Percentiles rank a stretch among this genome's conserved stretches.
Evolutionary conservation across 2,329 filamentous ascomycete genomes (phyloP).

Genomic region (Pseudofabraea citricarpa): DNA sequence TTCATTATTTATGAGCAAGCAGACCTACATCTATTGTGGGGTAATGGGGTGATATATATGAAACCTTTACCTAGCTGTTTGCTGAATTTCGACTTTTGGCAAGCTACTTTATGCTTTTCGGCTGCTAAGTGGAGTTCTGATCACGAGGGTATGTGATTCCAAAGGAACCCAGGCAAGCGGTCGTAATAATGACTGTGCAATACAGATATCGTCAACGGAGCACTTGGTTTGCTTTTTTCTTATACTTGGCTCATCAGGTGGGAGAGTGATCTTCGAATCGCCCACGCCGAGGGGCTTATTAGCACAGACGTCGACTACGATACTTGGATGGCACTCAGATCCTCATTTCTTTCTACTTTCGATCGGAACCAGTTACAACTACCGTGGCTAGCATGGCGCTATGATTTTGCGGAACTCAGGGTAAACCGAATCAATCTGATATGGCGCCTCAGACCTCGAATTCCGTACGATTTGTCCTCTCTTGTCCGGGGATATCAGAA

Average conservation of each 20-base stretch:
- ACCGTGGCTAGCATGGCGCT: no score
- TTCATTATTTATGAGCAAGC: conserved; percentile 30
- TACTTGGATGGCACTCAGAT: conserved; percentile 22
- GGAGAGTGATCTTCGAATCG: conserved; percentile 32
- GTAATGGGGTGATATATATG: conserved; percentile 23
- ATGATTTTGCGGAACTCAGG: conserved; percentile 30
- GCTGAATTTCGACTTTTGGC: conserved; percentile 22
- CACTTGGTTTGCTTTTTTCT: conserved; percentile 23
- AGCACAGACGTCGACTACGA: conserved; percentile 12
- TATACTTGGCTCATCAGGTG: conserved; percentile 28
- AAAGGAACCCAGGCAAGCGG: no score
- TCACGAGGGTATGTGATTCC: no score
- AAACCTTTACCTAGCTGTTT: conserved; percentile 30
- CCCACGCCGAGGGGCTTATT: conserved; percentile 23
- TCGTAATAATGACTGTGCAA: not conserved
- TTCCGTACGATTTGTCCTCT: not conserved
- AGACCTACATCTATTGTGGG: conserved; percentile 31
- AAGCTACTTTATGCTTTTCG: conserved; percentile 5
- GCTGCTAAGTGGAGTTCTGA: no score
- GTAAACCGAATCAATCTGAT: conserved; percentile 26
- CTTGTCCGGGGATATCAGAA: conserved; percentile 10
- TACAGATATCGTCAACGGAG: not conserved
- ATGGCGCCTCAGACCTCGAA: conserved; percentile 5
- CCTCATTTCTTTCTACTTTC: conserved; percentile 7
- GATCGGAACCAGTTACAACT: conserved; percentile 13